Evolutionary conservation across 352 stramenopile genomes (phyloP).

Genomic region (Phytopythium chamaehyphon): DNA sequence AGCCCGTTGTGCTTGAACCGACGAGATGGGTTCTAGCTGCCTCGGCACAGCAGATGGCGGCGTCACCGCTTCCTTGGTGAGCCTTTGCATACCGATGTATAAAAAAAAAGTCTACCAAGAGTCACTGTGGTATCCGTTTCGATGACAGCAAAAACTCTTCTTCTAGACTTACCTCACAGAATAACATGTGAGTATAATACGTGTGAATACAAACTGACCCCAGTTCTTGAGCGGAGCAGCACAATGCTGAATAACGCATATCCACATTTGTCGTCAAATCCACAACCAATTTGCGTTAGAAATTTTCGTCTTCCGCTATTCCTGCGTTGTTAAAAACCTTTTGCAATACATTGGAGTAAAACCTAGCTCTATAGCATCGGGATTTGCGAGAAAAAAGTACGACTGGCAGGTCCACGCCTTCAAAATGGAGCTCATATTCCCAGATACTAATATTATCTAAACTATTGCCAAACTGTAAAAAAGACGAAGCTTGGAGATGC

Average conservation of each 20-base stretch:
- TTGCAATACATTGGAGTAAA: too few relatives aligned
- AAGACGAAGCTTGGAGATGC: conserved; percentile 26
- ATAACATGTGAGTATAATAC: conserved; percentile 51
- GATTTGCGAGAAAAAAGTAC: too few relatives aligned
- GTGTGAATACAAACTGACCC: conserved; percentile 1
- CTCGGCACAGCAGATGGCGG: too few relatives aligned
- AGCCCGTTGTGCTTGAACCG: too few relatives aligned
- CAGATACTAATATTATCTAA: conserved; percentile 60
- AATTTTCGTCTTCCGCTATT: conserved; percentile 73
- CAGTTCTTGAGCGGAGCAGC: conserved; percentile 21
- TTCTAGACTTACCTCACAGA: too few relatives aligned
- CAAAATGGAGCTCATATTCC: conserved; percentile 69
- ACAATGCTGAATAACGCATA: conserved; percentile 75
- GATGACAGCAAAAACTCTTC: too few relatives aligned
- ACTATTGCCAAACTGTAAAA: conserved; percentile 55
- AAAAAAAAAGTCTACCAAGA: too few relatives aligned
- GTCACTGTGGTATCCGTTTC: too few relatives aligned
- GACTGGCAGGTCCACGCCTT: conserved; percentile 79
- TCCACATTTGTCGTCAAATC: conserved; percentile 67
- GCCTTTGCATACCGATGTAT: neutral
- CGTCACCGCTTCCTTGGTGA: too few relatives aligned
- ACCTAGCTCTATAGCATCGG: too few relatives aligned
- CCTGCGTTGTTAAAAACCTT: too few relatives aligned
- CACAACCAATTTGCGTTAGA: conserved; percentile 84
- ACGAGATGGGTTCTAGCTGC: too few relatives aligned